phyloP scores from a whole-genome alignment of 1,139 yeast genomes.

The Pneumocystis sp. region DNA sequence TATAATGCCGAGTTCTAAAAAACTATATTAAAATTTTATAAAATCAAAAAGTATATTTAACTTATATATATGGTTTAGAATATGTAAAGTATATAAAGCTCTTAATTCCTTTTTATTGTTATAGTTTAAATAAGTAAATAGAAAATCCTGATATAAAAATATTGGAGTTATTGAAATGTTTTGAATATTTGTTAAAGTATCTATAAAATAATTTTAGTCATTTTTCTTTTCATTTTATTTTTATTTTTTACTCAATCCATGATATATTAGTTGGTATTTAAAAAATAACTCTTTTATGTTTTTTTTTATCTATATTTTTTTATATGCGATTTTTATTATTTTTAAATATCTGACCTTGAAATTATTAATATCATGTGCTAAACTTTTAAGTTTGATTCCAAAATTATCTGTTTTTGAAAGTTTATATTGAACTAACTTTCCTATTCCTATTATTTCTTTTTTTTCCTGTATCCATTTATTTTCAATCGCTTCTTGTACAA shows the following conservation, averaged over 20 bases:
- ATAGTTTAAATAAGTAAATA: constrained; percentile 42
- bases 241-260: background rate
- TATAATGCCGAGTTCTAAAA: constrained; percentile 50
- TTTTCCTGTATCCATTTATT: constrained; percentile 7
- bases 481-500: constrained; percentile 12
- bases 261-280: constrained; percentile 4
- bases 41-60: background rate
- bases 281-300: constrained; percentile 9
- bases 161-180: constrained; percentile 42
- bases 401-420: constrained; percentile 4
- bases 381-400: constrained; percentile 3
- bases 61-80: constrained; percentile 56
- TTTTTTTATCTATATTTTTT: constrained; percentile 7
- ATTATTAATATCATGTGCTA: background rate
- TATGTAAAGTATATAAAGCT: constrained; percentile 54
- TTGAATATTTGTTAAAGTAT: constrained; percentile 28
- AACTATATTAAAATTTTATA: constrained; percentile 25
- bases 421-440: background rate
- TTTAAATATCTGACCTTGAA: constrained; percentile 3
- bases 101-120: constrained; percentile 37
- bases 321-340: background rate
- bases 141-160: constrained; percentile 57
- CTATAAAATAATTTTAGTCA: background rate
- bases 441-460: constrained; percentile 6
- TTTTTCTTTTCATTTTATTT: background rate